Base-by-base conservation (phyloP, 2,329 filamentous ascomycete species). In the Penicillium crustosum region DNA sequence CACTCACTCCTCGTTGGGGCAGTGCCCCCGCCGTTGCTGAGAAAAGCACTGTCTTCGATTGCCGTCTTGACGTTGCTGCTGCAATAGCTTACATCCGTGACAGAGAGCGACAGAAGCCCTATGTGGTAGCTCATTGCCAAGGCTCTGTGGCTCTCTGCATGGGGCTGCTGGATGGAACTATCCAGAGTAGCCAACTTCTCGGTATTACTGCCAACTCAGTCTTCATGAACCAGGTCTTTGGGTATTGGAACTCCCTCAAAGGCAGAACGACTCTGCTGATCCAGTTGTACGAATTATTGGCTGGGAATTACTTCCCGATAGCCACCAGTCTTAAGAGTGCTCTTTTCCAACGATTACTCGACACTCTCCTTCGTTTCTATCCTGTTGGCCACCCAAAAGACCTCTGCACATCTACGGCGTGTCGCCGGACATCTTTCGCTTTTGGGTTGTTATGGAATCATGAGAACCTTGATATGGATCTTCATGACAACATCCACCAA, bases 401-500 rank as follows among this genome's bases (percentile, higher is more conserved):
- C 39, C 29, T 73, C 4, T 77, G 75, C 57, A 65, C 61, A 23
- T 73, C 70, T 2, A 58, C 63, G 2, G 62, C 63, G 13, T 77
- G 74, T 48, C 74, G 69, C 52, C 65, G 74, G 4, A 66, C 68
- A 41, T 61, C 65, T 19, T 66, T 77, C 2, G 65, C 66, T 10
- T 77, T 73, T 48, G 74, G 75, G 9, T 62, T 72, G 9, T 67
- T 71, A 15, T 77, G 72, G 70, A 70, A 64, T 10, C 75, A 76
- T 47, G 53, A 58, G 2, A 75, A 75, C 17, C 66, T 77, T 25
- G 72, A 72, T 49, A 60, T 55, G 21, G 61, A 61, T 4, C 73
- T 72, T 15, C 74, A 77, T 36, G 57, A 59, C 4, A 64, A 69
- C 10, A 42, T 74, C 6, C 50, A 59, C 17, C 44, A 61, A 2